Conservation (phyloP, 2,329 filamentous ascomycete genomes). For the Gnomoniopsis sp. region DNA sequence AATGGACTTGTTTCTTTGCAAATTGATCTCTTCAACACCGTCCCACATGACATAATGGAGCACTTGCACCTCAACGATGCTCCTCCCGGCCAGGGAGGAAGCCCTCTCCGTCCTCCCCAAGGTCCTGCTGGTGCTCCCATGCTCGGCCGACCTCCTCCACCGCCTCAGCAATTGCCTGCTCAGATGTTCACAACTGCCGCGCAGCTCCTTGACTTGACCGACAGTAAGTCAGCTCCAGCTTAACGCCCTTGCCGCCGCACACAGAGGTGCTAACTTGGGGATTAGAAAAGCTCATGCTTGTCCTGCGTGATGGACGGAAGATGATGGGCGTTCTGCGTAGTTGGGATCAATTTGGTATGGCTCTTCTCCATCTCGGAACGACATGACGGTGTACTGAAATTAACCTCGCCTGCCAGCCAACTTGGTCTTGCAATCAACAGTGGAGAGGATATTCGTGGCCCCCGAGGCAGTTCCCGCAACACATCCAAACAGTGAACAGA, state of each 20-base stretch:
- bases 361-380: neutral
- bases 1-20: slow-evolving; percentile 14
- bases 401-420: slow-evolving; percentile 46
- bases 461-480: slow-evolving; percentile 39
- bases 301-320: slow-evolving; percentile 90
- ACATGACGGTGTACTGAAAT: slow-evolving; percentile 14
- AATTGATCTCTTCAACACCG: slow-evolving; percentile 8
- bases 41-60: slow-evolving; percentile 45
- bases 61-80: slow-evolving; percentile 50
- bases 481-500: slow-evolving; percentile 29
- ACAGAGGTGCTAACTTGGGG: slow-evolving; percentile 1
- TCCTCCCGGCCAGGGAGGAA: slow-evolving; percentile 33
- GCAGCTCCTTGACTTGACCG: slow-evolving; percentile 90
- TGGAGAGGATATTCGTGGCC: slow-evolving; percentile 78
- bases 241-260: neutral
- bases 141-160: slow-evolving; percentile 24
- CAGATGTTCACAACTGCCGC: slow-evolving; percentile 99
- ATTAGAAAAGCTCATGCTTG: slow-evolving; percentile 88
- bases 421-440: slow-evolving; percentile 87
- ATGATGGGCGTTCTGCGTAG: slow-evolving; percentile 87
- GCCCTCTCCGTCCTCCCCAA: slow-evolving; percentile 10
- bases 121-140: slow-evolving; percentile 23
- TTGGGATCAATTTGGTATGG: slow-evolving; percentile 95
- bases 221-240: slow-evolving; percentile 65
- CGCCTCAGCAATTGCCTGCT: slow-evolving; percentile 56